Conservation (phyloP, 2,329 filamentous ascomycete genomes). For the Periconia sp. region DNA sequence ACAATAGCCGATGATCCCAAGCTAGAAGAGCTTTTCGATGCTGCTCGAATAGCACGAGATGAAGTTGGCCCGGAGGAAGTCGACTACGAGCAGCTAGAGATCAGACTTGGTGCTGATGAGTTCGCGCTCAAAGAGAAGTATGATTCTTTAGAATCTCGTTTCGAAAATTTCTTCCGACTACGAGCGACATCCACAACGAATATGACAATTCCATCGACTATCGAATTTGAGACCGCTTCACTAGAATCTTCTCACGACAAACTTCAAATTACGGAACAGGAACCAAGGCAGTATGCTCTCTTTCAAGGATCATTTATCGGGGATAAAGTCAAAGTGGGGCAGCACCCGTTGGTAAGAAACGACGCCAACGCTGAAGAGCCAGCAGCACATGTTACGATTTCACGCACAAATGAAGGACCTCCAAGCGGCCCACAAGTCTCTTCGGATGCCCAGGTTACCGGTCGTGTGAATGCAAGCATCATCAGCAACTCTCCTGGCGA, state of each 20-base stretch:
- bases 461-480: not conserved
- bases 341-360: constrained; percentile 8
- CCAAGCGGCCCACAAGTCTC: not conserved
- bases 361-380: not conserved
- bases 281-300: constrained; percentile 6
- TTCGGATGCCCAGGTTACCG: not conserved
- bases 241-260: not conserved
- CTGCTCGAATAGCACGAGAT: constrained; percentile 20
- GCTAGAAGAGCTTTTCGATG: constrained; percentile 14
- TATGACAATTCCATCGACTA: constrained; percentile 8
- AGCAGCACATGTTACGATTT: not conserved
- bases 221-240: constrained; percentile 15
- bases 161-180: constrained; percentile 23
- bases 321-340: constrained; percentile 14
- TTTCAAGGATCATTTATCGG: constrained; percentile 18
- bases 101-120: constrained; percentile 19
- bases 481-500: not conserved
- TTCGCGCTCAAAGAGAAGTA: constrained; percentile 17
- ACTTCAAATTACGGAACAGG: not conserved
- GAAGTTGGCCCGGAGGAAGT: constrained; percentile 21
- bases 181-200: constrained; percentile 8
- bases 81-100: constrained; percentile 25
- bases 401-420: not conserved
- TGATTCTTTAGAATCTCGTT: constrained; percentile 11
- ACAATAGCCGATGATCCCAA: constrained; percentile 1